Evolutionary conservation across 2,329 filamentous ascomycete genomes (phyloP), one percentile per base, ranked within the genome.

Genomic region (Alternaria burnsii): DNA sequence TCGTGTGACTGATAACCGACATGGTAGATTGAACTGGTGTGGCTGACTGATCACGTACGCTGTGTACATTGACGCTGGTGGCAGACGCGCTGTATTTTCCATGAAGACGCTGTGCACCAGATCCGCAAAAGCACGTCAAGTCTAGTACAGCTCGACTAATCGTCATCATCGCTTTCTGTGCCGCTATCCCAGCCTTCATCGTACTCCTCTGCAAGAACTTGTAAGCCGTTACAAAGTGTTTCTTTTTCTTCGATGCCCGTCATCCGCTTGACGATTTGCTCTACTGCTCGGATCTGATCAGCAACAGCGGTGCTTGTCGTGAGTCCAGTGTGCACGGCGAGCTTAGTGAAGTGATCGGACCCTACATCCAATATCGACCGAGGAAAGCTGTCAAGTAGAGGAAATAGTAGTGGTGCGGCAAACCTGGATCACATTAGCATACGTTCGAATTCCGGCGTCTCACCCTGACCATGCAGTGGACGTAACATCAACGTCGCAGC

Each of bases 141-240:
- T 16, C 14, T 20, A 22, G 12, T 18, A 18, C 22, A 24, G 32
- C 20, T 36, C 53, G 26, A 48, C 66, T 67, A 82, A 48, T 92
- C 89, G 59, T 92, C 88, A 20, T 87, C 89, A 9, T 88, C 85
- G 68, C 92, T 91, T 43, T 77, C 75, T 32, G 65, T 59, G 40
- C 89, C 92, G 71, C 90, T 93, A 12, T 88, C 89, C 91, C 92
- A 97, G 1, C 93, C 93, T 62, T 95, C 92, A 68, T 92, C 89
- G 76, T 97, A 98, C 61, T 91, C 91, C 72, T 97, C 94, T 1
- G 91, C 90, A 71, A 98, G 89, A 61, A 91, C 90, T 24, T 91
- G 88, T 40, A 99, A 82, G 12, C 91, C 89, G 73, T 97, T 95
- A 46, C 88, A 87, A n/a, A 98, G 82, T 3, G 84, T 83, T 79